These are phyloP conservation scores for Fallopia convolvulus DNA, from an alignment of 148 eudicot genomes.

Conservation along the genomic window DNA sequence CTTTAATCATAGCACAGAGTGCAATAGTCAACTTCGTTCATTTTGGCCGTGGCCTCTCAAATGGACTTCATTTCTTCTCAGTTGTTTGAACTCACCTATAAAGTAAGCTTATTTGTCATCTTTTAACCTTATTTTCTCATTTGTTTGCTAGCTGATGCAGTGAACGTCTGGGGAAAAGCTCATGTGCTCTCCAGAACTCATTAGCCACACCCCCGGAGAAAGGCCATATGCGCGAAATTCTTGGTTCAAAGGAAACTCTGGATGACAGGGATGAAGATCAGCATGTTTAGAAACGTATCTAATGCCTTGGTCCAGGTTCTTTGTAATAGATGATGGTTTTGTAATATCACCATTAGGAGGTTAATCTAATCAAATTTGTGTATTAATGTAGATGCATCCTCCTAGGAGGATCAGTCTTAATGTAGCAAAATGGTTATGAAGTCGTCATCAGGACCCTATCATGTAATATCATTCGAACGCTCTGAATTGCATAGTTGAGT, in stretches of 20 bases:
- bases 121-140: not conserved
- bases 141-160: not conserved
- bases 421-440: not conserved
- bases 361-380: conserved; percentile 8
- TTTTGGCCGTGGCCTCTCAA: not conserved
- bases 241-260: not conserved
- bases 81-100: not conserved
- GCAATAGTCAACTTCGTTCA: not conserved
- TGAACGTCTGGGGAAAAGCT: not conserved
- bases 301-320: not conserved
- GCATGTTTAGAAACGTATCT: not conserved
- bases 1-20: not conserved
- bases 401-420: not conserved
- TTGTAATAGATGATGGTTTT: conserved; percentile 4
- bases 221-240: not conserved
- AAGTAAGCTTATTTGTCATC: not conserved
- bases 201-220: not conserved
- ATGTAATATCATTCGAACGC: not conserved
- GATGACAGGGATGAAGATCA: not conserved
- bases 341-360: not conserved
- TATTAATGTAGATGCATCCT: conserved; percentile 1
- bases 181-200: not conserved
- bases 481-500: not conserved
- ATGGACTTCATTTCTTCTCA: not conserved
- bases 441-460: not conserved